These are phyloP conservation scores for Kwoniella shivajii DNA, from an alignment of 1,284 basidiomycete genomes.

Conservation along the genomic window DNA sequence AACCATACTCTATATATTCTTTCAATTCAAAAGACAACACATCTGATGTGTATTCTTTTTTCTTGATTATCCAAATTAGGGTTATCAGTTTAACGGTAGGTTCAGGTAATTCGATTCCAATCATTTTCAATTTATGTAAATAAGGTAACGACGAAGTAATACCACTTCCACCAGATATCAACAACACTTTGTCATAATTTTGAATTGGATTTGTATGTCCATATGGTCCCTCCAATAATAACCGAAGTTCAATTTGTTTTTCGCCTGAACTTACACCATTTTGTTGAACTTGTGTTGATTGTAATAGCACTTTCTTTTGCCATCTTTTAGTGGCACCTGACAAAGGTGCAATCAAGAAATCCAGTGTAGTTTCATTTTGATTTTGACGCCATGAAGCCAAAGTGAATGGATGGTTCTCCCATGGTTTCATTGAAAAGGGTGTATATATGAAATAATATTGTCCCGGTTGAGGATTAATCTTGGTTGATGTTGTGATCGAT, in stretches of 20 bases:
- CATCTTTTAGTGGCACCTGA: slow-evolving; percentile 30
- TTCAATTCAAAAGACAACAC: slow-evolving; percentile 30
- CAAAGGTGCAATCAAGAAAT: slow-evolving; percentile 31
- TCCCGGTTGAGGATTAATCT: slow-evolving; percentile 28
- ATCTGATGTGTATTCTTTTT: slow-evolving; percentile 29
- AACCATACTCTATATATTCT: neutral
- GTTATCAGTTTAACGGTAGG: slow-evolving; percentile 6
- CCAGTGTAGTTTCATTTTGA: slow-evolving; percentile 17
- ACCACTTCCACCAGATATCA: slow-evolving; percentile 37
- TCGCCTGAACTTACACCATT: too few relatives aligned
- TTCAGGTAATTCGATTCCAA: neutral
- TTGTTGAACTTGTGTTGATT: neutral
- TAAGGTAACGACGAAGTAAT: slow-evolving; percentile 39
- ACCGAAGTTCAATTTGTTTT: neutral
- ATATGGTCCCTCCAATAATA: slow-evolving; percentile 44
- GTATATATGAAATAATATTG: slow-evolving; percentile 40
- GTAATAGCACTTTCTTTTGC: slow-evolving; percentile 3
- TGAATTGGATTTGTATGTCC: slow-evolving; percentile 26
- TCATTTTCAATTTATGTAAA: slow-evolving; percentile 10
- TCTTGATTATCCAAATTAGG: slow-evolving; percentile 33
- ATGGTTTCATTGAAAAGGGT: slow-evolving; percentile 26
- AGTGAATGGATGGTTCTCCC: slow-evolving; percentile 44
- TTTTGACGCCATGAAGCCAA: slow-evolving; percentile 25
- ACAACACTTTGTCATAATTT: slow-evolving; percentile 29
- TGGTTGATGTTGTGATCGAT: slow-evolving; percentile 21